Conservation (phyloP, 2,329 filamentous ascomycete genomes). For the Colletotrichum sp. region DNA sequence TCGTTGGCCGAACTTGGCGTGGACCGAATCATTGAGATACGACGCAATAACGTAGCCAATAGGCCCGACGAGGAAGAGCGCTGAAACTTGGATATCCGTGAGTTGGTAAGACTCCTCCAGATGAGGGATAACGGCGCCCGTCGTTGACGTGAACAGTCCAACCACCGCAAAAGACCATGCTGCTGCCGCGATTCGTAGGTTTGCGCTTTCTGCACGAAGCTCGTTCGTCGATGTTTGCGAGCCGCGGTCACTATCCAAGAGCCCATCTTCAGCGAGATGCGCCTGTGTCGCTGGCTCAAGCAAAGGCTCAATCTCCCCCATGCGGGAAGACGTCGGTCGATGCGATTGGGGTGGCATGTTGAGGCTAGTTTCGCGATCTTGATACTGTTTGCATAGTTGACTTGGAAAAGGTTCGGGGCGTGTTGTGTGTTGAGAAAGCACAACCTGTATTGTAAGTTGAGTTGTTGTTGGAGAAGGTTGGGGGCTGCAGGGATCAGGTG, state of each 20-base stretch:
- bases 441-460: background rate
- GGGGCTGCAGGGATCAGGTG: background rate
- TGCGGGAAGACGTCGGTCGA: background rate
- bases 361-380: accelerated
- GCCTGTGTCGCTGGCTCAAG: background rate
- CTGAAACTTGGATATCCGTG: slow-evolving; percentile 45
- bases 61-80: slow-evolving; percentile 47
- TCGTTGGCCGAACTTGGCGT: slow-evolving; percentile 65
- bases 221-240: background rate
- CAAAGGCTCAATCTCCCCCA: background rate
- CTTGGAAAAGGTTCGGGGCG: accelerated
- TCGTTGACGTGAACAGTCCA: slow-evolving; percentile 30
- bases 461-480: background rate
- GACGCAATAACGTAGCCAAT: slow-evolving; percentile 49
- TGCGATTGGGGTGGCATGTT: background rate
- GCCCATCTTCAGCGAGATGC: background rate
- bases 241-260: too few relatives aligned
- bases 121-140: slow-evolving; percentile 31
- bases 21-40: slow-evolving; percentile 40
- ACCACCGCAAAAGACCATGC: slow-evolving; percentile 24
- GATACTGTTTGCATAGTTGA: background rate
- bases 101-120: slow-evolving; percentile 44
- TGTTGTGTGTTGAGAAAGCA: background rate
- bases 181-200: background rate
- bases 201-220: background rate